Evolutionary conservation across 208 protist species (phyloP), one percentile per base, ranked within the genome.

Genomic region (Angomonas desouzai): DNA sequence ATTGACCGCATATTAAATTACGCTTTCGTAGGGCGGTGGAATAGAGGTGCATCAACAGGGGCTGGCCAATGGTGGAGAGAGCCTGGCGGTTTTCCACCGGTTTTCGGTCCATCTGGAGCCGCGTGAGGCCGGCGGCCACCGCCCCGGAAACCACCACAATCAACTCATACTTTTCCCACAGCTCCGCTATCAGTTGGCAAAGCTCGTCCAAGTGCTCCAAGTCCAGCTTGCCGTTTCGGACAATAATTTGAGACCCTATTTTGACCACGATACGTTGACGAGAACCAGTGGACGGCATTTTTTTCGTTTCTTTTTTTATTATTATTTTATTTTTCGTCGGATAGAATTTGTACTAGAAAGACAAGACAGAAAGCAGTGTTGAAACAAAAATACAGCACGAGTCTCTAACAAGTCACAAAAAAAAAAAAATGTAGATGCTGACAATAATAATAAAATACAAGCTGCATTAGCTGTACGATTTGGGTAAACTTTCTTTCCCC

Each of bases 11-110:
- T 20, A 40, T 55, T 20, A 89, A 48, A 40, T 74, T 65, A 13
- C 73, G 58, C 45, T 81, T 67, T 22, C 58, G 28, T 34, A 89
- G 85, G 7, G 84, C 53, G 10, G 57, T 72, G n/a, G 86, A 70
- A 57, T 89, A 87, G 32, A 89, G 55, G 10, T 66, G 62, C 81
- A 89, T 89, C 22, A 92, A 66, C 10, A 74, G 65, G 29, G 66
- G 48, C 61, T 92, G 85, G 13, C 85, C 81, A 27, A 72, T 61
- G 13, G 85, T 75, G n/a, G 85, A 81, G 43, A 65, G 71, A 27
- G 68, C 79, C 27, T 65, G 59, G n/a, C 68, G 60, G 57, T 68
- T 71, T 20, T 55, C 38, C 40, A 74, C 20, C 45, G 47, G 16
- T 43, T 49, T 47, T n/a, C 23, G 49, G 10, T 60, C 49, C 22